Percentiles rank a stretch among this genome's conserved stretches.
Evolutionary conservation across 116 monocot genomes (phyloP).

Genomic region (Posidonia oceanica): DNA sequence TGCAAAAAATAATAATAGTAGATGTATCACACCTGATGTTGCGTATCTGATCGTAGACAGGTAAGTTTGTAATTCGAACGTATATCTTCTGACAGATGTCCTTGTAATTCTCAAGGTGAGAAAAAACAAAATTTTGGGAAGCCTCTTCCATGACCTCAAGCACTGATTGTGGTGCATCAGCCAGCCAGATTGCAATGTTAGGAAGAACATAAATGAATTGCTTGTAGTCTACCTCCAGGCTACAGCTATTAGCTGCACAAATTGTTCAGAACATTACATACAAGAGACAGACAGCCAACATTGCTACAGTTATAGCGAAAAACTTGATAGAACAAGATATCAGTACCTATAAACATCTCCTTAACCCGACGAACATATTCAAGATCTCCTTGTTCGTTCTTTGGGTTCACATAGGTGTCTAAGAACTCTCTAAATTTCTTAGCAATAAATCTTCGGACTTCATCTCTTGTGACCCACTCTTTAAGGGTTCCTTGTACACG

Average conservation of each 20-base stretch:
- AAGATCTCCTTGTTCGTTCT: constrained; percentile 62
- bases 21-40: constrained; percentile 62
- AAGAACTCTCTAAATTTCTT: constrained; percentile 94
- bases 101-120: constrained; percentile 81
- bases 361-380: constrained; percentile 85
- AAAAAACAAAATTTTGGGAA: constrained; percentile 81
- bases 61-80: constrained; percentile 82
- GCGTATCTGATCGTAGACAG: constrained; percentile 96
- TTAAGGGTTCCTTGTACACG: constrained; percentile 90
- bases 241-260: constrained; percentile 87
- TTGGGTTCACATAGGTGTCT: constrained; percentile 83
- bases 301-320: not conserved
- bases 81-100: constrained; percentile 94
- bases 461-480: constrained; percentile 98
- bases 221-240: constrained; percentile 97
- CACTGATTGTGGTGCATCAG: constrained; percentile 97
- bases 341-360: constrained; percentile 89
- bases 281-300: not conserved
- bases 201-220: constrained; percentile 89
- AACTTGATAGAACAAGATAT: not conserved
- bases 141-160: constrained; percentile 99
- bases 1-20: not conserved
- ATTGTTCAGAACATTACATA: not conserved
- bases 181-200: constrained; percentile 98
- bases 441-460: constrained; percentile 88